phyloP scores from a whole-genome alignment of 2,329 filamentous ascomycete species.

The Epichloe typhina region DNA sequence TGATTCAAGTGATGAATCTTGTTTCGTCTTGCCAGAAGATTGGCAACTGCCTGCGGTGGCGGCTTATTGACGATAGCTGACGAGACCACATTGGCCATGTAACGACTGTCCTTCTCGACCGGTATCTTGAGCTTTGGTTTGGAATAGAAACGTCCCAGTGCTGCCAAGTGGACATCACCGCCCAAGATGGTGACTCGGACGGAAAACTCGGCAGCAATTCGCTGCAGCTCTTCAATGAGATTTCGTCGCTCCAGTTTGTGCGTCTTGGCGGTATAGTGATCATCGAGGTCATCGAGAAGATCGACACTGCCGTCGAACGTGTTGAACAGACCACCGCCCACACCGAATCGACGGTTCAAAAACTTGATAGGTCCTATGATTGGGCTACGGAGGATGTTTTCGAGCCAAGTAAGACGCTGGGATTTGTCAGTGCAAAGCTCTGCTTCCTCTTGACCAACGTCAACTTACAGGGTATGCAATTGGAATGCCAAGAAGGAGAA shows the following conservation, averaged over 20 bases:
- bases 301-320: conserved; percentile 89
- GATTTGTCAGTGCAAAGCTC: conserved; percentile 5
- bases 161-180: conserved; percentile 86
- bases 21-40: conserved; percentile 82
- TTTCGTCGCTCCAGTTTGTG: conserved; percentile 80
- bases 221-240: conserved; percentile 70
- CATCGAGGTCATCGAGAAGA: conserved; percentile 82
- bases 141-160: conserved; percentile 87
- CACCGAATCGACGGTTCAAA: conserved; percentile 77
- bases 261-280: conserved; percentile 86
- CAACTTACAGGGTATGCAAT: conserved; percentile 61
- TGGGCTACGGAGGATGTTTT: conserved; percentile 80
- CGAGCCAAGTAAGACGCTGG: conserved; percentile 82
- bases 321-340: conserved; percentile 80
- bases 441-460: conserved; percentile 12
- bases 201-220: conserved; percentile 72
- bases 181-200: conserved; percentile 84
- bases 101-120: conserved; percentile 73
- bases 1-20: conserved; percentile 58
- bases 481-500: conserved; percentile 76
- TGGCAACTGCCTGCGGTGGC: conserved; percentile 74
- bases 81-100: conserved; percentile 90
- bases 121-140: conserved; percentile 68
- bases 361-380: conserved; percentile 81
- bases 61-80: conserved; percentile 95